These are phyloP conservation scores for Trichoderma hamatum DNA, from an alignment of 2,329 filamentous ascomycete genomes.

Conservation along the genomic window DNA sequence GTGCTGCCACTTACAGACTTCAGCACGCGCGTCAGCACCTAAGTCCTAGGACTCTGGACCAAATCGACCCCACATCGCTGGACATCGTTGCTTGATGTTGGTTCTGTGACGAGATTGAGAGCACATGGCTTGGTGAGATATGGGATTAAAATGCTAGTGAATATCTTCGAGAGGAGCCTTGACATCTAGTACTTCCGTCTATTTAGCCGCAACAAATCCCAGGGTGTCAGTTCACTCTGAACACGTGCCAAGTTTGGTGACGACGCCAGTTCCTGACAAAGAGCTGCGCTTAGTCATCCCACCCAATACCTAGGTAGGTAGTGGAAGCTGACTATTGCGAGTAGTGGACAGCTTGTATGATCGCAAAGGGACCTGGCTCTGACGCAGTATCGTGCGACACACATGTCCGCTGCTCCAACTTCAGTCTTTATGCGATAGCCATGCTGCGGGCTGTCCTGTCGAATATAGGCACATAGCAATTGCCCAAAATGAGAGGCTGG, in stretches of 20 bases:
- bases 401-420: not conserved
- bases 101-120: not conserved
- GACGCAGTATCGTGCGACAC: slow-evolving; percentile 19
- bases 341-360: slow-evolving; percentile 29
- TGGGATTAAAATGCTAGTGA: not conserved
- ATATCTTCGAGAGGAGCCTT: not conserved
- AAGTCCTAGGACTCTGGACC: not conserved
- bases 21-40: not conserved
- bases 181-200: not conserved
- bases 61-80: slow-evolving; percentile 12
- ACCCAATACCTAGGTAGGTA: too few species aligned
- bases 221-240: not conserved
- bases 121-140: not conserved
- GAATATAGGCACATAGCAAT: slow-evolving; percentile 39
- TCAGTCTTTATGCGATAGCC: slow-evolving; percentile 28
- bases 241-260: slow-evolving; percentile 11
- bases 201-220: not conserved
- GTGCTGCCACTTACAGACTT: not conserved
- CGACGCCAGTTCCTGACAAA: slow-evolving; percentile 15
- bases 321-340: slow-evolving; percentile 13
- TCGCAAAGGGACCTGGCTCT: slow-evolving; percentile 17
- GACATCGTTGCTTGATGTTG: not conserved
- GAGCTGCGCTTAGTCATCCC: slow-evolving; percentile 13
- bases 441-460: slow-evolving; percentile 36
- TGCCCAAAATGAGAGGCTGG: slow-evolving; percentile 47